Base-by-base conservation (phyloP, 1,284 basidiomycete species). In the Pulveroboletus ridleyi region DNA sequence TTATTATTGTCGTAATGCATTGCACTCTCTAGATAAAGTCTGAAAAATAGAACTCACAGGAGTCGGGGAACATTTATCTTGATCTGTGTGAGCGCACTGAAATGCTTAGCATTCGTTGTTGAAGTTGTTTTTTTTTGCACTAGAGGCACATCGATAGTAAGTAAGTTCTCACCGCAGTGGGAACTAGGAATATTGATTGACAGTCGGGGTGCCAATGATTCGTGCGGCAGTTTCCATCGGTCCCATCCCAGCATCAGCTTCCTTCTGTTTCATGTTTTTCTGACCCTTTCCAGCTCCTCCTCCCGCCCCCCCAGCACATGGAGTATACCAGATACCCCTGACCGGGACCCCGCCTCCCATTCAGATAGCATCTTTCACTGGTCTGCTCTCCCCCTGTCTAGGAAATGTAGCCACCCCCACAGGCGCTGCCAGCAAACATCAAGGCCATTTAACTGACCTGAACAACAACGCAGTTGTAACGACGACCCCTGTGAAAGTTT, bases 281-380 rank as follows among this genome's bases (percentile, higher is more conserved):
- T 35, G 35, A 42, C 11, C 22, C 20, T 4, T 13, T 7, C 5
- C 2, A 3, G 35, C 35, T 35, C 29, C 25, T 23, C 56, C 22
- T 29, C 52, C 50, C 63, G 42, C 60, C 29, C 25, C 2, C 58
- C 59, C 61, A 39, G 22, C 56, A 55, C 59, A 85, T 86, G 84
- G 80, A 84, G 68, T 74, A 64, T 75, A 58, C 75, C 73, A 46
- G 79, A 74, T 65, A 82, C 79, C 66, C 68, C 62, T 78, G 25
- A 29, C 25, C 25, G 5, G 25, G 13, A 42, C 42, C 76, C 39
- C 56, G 9, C 54, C 15, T 67, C 71, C 64, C 29, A 64, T 65
- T 54, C 82, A 17, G 70, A 72, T 56, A n/a, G 74, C 78, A 57
- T 79, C 81, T 20, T 70, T 85, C 44, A 71, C 74, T 72, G 79